A percentile compares a stretch with the other conserved stretches of the same genome.
Conservation (phyloP, 23 red algal species). For the Gracilaria gracilis region DNA sequence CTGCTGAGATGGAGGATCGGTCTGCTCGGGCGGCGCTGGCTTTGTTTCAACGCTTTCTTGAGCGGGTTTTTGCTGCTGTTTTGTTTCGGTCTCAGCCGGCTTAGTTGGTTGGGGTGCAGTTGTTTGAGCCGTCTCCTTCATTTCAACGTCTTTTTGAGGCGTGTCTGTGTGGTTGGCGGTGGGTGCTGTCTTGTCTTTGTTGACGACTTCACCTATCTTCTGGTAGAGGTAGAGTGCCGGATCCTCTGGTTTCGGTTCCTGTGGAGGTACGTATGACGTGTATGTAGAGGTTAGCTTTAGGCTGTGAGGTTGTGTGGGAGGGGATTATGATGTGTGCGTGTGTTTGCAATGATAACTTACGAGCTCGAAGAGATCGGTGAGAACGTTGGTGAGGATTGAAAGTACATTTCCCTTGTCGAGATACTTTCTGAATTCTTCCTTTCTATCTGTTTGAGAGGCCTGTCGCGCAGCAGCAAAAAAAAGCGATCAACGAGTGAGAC, state of each 20-base stretch:
- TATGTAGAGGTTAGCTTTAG: not conserved
- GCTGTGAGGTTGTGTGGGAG: not conserved
- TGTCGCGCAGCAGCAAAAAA: not conserved
- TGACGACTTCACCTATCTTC: slow-evolving; percentile 49
- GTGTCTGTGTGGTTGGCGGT: slow-evolving; percentile 2
- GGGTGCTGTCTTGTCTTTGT: slow-evolving; percentile 9
- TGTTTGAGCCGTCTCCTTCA: slow-evolving; percentile 40
- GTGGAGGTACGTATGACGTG: not conserved
- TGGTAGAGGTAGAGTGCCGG: slow-evolving; percentile 38
- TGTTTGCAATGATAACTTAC: slow-evolving; percentile 20
- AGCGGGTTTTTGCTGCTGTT: not conserved
- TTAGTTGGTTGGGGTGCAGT: slow-evolving; percentile 11
- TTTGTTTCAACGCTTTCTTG: slow-evolving; percentile 26
- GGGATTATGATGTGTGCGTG: too few relatives aligned
- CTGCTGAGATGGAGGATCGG: slow-evolving; percentile 1
- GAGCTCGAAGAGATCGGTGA: slow-evolving; percentile 82
- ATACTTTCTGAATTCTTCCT: slow-evolving; percentile 75
- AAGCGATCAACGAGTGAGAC: not conserved
- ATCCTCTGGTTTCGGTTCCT: slow-evolving; percentile 65
- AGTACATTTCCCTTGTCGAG: slow-evolving; percentile 70
- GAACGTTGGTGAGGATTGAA: slow-evolving; percentile 56
- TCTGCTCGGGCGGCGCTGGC: slow-evolving; percentile 22
- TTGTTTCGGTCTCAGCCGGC: not conserved
- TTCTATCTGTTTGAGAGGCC: slow-evolving; percentile 62
- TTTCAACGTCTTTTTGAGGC: slow-evolving; percentile 49